phyloP scores from a whole-genome alignment of 2,329 filamentous ascomycete species.

The Grosmannia huntii region DNA sequence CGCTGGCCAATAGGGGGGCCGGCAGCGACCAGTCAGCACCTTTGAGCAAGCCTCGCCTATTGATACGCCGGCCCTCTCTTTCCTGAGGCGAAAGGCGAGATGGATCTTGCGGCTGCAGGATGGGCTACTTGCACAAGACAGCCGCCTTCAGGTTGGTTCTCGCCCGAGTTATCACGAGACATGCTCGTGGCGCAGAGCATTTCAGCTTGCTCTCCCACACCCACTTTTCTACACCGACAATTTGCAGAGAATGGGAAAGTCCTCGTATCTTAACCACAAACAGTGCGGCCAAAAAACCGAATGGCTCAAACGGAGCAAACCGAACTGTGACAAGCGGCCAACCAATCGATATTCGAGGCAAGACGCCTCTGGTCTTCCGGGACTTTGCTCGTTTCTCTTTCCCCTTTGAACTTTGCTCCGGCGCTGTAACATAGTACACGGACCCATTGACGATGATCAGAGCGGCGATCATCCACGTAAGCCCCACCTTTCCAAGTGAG shows the following conservation, averaged over 20 bases:
- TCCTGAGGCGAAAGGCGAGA: not conserved
- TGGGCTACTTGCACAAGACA: not conserved
- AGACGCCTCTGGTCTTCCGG: not conserved
- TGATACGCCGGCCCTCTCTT: too few relatives aligned
- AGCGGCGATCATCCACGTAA: not conserved
- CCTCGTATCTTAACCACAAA: not conserved
- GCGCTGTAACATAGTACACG: not conserved
- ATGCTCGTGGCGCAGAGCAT: not conserved
- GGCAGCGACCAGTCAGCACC: not conserved
- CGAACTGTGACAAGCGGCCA: not conserved
- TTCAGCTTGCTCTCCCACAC: constrained; percentile 1
- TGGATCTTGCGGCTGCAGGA: not conserved
- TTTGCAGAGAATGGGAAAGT: not conserved
- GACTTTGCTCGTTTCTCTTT: not conserved
- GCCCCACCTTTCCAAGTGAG: not conserved
- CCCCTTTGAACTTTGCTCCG: not conserved
- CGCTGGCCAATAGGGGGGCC: not conserved
- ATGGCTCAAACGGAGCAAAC: not conserved
- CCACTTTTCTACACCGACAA: constrained; percentile 6
- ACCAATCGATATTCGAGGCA: constrained; percentile 1
- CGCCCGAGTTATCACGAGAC: not conserved
- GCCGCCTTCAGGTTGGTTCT: not conserved
- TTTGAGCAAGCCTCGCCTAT: not conserved
- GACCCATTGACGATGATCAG: not conserved
- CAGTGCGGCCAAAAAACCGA: not conserved